Conservation (phyloP, 2,329 filamentous ascomycete genomes). For the Trichoderma atroviride region DNA sequence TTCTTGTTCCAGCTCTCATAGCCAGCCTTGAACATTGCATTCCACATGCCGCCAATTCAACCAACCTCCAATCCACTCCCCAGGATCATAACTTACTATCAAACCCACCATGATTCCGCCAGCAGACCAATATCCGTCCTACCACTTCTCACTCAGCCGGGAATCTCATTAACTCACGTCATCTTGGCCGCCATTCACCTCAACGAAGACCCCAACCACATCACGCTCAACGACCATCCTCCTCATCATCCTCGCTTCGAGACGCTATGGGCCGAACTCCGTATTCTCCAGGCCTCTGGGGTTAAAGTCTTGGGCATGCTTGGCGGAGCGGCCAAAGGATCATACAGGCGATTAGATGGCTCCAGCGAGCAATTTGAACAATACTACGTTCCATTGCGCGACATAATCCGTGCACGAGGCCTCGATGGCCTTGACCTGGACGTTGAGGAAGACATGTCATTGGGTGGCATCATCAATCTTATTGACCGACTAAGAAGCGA, state of each 20-base stretch:
- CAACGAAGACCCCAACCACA: constrained; percentile 64
- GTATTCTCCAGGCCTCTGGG: constrained; percentile 69
- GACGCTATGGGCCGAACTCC: constrained; percentile 77
- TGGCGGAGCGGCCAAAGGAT: constrained; percentile 79
- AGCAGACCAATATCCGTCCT: constrained; percentile 55
- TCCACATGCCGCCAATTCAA: constrained; percentile 39
- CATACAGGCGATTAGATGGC: constrained; percentile 63
- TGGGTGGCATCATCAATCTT: constrained; percentile 66
- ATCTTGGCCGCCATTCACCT: constrained; percentile 87
- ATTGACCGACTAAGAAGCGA: constrained; percentile 69
- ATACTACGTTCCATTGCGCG: constrained; percentile 70
- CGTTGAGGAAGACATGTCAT: constrained; percentile 75
- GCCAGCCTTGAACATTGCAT: too few relatives aligned
- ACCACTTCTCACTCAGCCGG: constrained; percentile 52
- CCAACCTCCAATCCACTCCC: constrained; percentile 41
- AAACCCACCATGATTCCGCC: constrained; percentile 54
- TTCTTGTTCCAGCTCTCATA: too few relatives aligned
- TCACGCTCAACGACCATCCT: constrained; percentile 79
- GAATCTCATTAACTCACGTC: constrained; percentile 70
- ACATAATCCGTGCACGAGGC: constrained; percentile 62
- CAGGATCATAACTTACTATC: constrained; percentile 56
- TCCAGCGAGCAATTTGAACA: constrained; percentile 64
- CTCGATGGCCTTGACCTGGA: constrained; percentile 77
- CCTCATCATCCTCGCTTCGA: constrained; percentile 69
- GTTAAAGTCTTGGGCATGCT: constrained; percentile 85